Conservation (phyloP, 1,284 basidiomycete species). For the Amylostereum areolatum region DNA sequence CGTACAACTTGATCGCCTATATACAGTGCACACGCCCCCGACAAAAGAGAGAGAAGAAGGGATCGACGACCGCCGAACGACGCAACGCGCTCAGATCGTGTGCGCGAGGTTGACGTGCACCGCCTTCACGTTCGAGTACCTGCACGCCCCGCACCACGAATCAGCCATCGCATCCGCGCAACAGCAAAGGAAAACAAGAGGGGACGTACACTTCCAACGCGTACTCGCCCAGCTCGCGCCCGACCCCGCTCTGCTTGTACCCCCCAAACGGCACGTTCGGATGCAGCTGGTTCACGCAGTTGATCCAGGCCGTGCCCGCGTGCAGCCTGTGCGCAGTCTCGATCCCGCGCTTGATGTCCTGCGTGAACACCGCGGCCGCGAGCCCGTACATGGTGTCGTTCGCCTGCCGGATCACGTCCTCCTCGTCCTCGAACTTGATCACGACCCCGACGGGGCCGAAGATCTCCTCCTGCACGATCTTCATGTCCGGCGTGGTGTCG, state of each 20-base stretch:
- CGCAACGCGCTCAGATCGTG: no score
- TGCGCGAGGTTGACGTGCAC: no score
- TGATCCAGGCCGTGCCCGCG: slow-evolving; percentile 82
- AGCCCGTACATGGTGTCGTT: slow-evolving; percentile 88
- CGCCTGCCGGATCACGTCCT: slow-evolving; percentile 64
- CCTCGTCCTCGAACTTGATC: slow-evolving; percentile 67
- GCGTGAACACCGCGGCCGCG: slow-evolving; percentile 81
- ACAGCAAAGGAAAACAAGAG: slow-evolving; percentile 6
- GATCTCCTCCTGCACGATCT: slow-evolving; percentile 88
- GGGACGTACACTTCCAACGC: slow-evolving; percentile 58
- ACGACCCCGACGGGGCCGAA: slow-evolving; percentile 82
- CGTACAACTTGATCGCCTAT: no score
- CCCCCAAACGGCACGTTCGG: slow-evolving; percentile 79
- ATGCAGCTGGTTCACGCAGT: slow-evolving; percentile 68
- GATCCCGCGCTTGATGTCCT: slow-evolving; percentile 73
- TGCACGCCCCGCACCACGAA: no score
- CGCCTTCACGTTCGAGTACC: no score
- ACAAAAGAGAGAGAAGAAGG: no score
- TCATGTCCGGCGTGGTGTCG: slow-evolving; percentile 72
- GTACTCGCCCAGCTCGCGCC: slow-evolving; percentile 83
- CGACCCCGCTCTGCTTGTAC: slow-evolving; percentile 83
- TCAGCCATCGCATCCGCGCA: no score
- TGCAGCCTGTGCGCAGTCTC: slow-evolving; percentile 72
- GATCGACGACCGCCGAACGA: no score
- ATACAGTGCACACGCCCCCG: no score